Base-by-base conservation (phyloP, 345 rosid genomes). In the Acer campestre region DNA sequence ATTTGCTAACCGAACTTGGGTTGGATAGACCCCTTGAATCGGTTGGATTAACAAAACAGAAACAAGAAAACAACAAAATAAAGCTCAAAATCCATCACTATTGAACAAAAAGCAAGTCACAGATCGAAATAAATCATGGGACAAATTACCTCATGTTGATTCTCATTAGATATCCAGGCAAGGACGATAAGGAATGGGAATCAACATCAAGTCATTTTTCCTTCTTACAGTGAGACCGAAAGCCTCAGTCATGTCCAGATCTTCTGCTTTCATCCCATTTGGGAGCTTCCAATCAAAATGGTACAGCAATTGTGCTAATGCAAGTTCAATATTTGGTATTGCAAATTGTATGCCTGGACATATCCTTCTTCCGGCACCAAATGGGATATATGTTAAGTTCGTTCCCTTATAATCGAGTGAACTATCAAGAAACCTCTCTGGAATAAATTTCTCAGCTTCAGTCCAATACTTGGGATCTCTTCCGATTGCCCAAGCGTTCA, bases 301-400 rank as follows among this genome's bases (percentile, higher is more conserved):
- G 49, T 46, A 46, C 49, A 46, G 10, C 49, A 46, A 2, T 22
- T 16, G 56, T 1, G 82, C 75, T 11, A 80, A 56, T 11, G 65
- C 59, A 6, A 80, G 78, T 70, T 75, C 82, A 1, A 80, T 42
- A 46, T 23, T 75, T 0, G 75, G 67, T 0, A 63, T 11, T 9
- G 11, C 46, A 9, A 42, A 69, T 8, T 18, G 17, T 11, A 80
- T 61, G 25, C 76, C 71, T 2, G 76, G 82, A 49, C 79, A 80
- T 1, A 75, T 75, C 75, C 82, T 75, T 18, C 78, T 75, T 42
- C 82, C 79, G 0, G 62, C 64, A 3, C 82, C 82, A 2, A 80
- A 80, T 14, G 82, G 78, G 11, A 80, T 74, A 55, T 46, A 75
- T 29, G 51, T 49, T 12, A 75, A 75, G 20, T 61, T 20, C 0